These are phyloP conservation scores for Pseudogymnoascus sp. DNA, from an alignment of 2,329 filamentous ascomycete species.

Conservation along the genomic window DNA sequence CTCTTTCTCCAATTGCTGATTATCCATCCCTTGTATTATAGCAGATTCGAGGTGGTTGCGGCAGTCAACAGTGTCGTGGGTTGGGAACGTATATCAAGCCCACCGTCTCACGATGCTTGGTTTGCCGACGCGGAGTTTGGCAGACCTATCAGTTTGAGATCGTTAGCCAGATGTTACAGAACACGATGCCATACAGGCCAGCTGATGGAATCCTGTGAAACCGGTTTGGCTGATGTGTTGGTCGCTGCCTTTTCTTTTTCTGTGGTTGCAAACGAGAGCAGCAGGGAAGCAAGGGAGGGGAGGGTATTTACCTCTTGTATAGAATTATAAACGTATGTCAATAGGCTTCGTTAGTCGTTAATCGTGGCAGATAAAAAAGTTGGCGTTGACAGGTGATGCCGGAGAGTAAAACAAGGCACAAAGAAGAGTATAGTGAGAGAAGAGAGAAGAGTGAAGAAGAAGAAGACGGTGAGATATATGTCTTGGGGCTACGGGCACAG, in stretches of 20 bases:
- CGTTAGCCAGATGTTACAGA: conserved; percentile 4
- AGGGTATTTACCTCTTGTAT: background rate
- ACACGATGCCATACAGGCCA: conserved; percentile 1
- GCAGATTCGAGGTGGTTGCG: background rate
- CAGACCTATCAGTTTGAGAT: background rate
- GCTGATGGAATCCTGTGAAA: conserved; percentile 3
- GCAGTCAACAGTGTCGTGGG: background rate
- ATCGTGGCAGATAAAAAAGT: background rate
- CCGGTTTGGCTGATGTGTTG: background rate
- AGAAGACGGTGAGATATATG: conserved; percentile 4
- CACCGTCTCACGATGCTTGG: background rate
- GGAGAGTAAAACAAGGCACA: background rate
- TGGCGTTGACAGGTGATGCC: background rate
- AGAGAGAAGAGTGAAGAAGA: background rate
- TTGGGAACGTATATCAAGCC: background rate
- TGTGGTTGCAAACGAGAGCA: background rate
- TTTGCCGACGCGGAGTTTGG: background rate
- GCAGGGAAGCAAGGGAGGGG: background rate
- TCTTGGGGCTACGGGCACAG: background rate
- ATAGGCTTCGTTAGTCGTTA: background rate
- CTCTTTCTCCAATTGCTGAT: conserved; percentile 13
- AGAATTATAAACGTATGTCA: background rate
- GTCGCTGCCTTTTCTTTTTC: background rate
- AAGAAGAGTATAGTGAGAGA: conserved; percentile 1
- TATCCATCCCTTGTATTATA: conserved; percentile 4